Conservation (phyloP, 75 land plant genomes). For the Azolla pinnata region DNA sequence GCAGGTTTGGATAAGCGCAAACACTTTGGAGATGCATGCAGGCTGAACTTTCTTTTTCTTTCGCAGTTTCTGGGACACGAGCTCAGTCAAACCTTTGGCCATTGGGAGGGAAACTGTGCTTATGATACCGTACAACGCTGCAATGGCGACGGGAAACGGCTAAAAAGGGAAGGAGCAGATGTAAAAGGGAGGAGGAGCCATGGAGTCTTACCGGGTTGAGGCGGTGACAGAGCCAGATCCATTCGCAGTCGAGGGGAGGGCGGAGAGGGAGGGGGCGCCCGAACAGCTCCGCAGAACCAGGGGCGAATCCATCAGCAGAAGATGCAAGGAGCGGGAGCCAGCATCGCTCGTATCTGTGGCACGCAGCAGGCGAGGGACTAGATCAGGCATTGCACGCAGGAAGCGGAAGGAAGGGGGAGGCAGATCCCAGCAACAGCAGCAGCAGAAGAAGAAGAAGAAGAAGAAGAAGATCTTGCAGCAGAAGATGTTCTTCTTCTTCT, state of each 20-base stretch:
- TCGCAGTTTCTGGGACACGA: too few species aligned
- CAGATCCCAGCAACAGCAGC: background rate
- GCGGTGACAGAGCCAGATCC: conserved; percentile 40
- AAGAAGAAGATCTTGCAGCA: background rate
- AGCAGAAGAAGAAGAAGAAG: background rate
- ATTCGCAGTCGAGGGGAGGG: conserved; percentile 36
- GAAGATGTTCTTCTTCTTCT: background rate
- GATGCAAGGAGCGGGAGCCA: conserved; percentile 21
- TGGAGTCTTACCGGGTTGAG: conserved; percentile 25
- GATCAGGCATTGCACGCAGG: background rate
- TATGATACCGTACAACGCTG: background rate
- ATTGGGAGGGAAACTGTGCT: background rate
- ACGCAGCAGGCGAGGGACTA: too few species aligned
- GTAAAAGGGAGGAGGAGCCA: background rate
- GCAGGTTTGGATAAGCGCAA: too few species aligned
- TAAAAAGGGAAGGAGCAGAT: conserved; percentile 5
- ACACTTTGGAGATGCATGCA: too few species aligned
- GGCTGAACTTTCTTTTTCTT: too few species aligned
- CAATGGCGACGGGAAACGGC: background rate
- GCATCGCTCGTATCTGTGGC: conserved; percentile 18
- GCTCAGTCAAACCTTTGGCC: too few species aligned
- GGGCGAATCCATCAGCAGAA: background rate
- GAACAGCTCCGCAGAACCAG: too few species aligned
- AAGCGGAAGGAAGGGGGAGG: too few species aligned
- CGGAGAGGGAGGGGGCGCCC: background rate